Base-by-base conservation (phyloP, 768 basidiomycete genomes). In the Mycena metata region DNA sequence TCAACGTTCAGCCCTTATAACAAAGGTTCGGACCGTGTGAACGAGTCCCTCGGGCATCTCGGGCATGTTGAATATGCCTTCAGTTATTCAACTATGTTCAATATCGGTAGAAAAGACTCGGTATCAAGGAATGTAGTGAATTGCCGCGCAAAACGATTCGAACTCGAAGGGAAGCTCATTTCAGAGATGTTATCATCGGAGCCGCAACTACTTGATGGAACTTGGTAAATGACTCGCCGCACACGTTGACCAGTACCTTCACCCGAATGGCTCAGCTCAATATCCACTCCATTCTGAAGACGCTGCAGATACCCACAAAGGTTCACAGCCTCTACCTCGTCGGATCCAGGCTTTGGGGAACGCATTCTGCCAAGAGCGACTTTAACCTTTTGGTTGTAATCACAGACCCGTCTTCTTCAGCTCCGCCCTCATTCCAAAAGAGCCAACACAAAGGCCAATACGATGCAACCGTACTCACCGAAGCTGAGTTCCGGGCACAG, bases 371-470 rank as follows among this genome's bases (percentile, higher is more conserved):
- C 26, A 69, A 49, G 30, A 76, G 73, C 59, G 70, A 77, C 64
- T 72, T 72, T 30, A 72, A 74, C 43, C 61, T 74, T 15, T 66
- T 76, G 42, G 46, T 76, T 23, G 64, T 77, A 41, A 50, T 65
- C 33, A 56, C 64, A 15, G 60, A 65, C 61, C 30, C 60, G 2
- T 9, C 42, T 16, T 24, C 61, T 2, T 13, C 55, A 0, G 19
- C 65, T n/a, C 19, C 49, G 9, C 55, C 3, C 39, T 39, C 23
- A 3, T 60, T 68, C 19, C 64, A 50, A 21, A 75, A 70, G 52
- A 76, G 73, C 58, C 74, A 72, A 59, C 76, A 76, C 51, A 73
- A 71, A 54, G 70, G 70, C 26, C 58, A 72, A 58, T 75, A 73
- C 66, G 75, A 75, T n/a, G 46, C 70, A 11, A 76, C 75, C 10